phyloP scores from a whole-genome alignment of 805 yeast species.

The Phaffomyces thermotolerans region DNA sequence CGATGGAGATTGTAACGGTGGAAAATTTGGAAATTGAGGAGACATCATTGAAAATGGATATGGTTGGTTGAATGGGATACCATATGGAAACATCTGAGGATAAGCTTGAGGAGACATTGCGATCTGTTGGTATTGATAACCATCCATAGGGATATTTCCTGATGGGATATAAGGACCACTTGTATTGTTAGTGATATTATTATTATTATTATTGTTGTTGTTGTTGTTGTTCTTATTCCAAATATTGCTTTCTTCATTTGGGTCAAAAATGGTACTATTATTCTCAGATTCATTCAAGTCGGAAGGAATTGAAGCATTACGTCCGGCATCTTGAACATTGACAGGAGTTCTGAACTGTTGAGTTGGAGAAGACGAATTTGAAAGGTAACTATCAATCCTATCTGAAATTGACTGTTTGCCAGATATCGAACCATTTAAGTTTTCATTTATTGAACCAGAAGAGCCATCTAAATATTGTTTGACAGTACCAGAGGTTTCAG shows the following conservation, averaged over 20 bases:
- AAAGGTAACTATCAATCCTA: slow-evolving; percentile 48
- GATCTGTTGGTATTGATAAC: slow-evolving; percentile 3
- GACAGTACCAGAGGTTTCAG: slow-evolving; percentile 22
- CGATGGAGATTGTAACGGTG: slow-evolving; percentile 8
- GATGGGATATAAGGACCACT: background rate
- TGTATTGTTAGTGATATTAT: slow-evolving; percentile 40
- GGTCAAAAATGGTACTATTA: slow-evolving; percentile 27
- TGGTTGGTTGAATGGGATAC: slow-evolving; percentile 27
- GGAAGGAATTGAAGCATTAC: slow-evolving; percentile 22
- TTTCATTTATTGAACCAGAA: slow-evolving; percentile 25
- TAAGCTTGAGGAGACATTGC: slow-evolving; percentile 16
- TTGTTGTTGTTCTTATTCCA: slow-evolving; percentile 31
- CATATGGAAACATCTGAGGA: slow-evolving; percentile 29
- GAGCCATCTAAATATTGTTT: slow-evolving; percentile 22
- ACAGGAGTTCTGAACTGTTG: slow-evolving; percentile 29
- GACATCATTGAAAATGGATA: slow-evolving; percentile 29
- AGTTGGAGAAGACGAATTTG: slow-evolving; percentile 38
- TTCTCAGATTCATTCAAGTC: slow-evolving; percentile 28
- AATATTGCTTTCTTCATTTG: slow-evolving; percentile 26
- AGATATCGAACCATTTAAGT: slow-evolving; percentile 16
- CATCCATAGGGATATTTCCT: background rate
- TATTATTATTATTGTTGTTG: slow-evolving; percentile 40
- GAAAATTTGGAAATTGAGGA: slow-evolving; percentile 14
- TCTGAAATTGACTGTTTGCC: slow-evolving; percentile 32
- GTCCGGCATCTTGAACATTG: slow-evolving; percentile 5